Evolutionary conservation across 208 protist species (phyloP), one percentile per base, ranked within the genome.

Genomic region (Trypanosoma congolense): DNA sequence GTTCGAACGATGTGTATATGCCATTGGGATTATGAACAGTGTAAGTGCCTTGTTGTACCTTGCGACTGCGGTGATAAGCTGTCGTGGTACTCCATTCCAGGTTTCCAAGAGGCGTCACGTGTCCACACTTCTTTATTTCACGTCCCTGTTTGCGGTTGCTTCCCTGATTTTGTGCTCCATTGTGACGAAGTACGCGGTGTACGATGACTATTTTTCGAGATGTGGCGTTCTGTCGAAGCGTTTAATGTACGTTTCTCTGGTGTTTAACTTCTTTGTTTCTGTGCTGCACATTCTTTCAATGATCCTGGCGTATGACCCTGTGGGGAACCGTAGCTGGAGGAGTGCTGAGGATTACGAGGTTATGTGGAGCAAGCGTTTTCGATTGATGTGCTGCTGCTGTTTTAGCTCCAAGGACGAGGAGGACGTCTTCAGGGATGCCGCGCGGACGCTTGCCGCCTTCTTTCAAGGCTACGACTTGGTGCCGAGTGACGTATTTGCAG

Each of bases 381-480:
- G 71, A 3, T 36, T 78, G 9, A 56, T 79, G n/a, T 91, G 83
- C 61, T 90, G 75, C 47, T 61, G 51, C 31, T 81, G 71, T 36
- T 48, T 54, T 1, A 46, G 60, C 46, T 22, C 44, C 80, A 46
- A 40, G 10, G 38, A 62, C 12, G 44, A 67, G 0, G 75, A 89
- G 41, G 72, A 80, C 12, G 72, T 75, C 25, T 90, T 80, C 75
- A 21, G 35, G 36, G 69, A 75, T 51, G 71, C 85, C 1, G 81
- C 87, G 3, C 61, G 63, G 40, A 76, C 80, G 1, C 57, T 95
- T n/a, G 83, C 87, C 9, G 38, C 56, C 2, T 74, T 77, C 14
- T 95, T 95, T 57, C 70, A 76, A n/a, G 80, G 61, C 18, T 90
- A 87, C 63, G 83, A 91, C 64, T 67, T 95, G 44, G 88, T 92